Conservation (phyloP, 495 filamentous ascomycete species). For the Baudoinia panamericana region DNA sequence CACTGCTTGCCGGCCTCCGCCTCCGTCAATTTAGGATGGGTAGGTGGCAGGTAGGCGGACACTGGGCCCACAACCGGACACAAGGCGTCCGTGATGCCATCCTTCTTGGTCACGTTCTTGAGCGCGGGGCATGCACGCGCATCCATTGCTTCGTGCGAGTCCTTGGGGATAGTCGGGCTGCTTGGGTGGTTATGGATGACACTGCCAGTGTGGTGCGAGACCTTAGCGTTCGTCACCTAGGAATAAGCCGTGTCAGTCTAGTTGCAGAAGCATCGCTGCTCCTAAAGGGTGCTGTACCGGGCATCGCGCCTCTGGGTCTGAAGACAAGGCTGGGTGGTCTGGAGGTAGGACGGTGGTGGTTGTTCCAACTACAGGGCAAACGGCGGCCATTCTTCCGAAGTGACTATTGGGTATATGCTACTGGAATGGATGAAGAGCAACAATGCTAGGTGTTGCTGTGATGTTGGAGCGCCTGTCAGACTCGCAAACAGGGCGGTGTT, state of each 20-base stretch:
- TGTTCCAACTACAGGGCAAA: conserved; percentile 10
- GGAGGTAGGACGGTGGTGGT: conserved; percentile 16
- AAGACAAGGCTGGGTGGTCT: conserved; percentile 11
- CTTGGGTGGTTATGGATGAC: conserved; percentile 18
- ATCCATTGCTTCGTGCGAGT: conserved; percentile 4
- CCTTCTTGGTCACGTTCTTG: conserved; percentile 1
- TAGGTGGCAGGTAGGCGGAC: conserved; percentile 11
- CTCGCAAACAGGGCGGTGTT: too few relatives aligned
- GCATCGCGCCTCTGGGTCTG: conserved; percentile 18
- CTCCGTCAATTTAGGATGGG: conserved; percentile 13
- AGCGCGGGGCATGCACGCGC: conserved; percentile 10
- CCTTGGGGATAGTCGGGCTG: conserved; percentile 3
- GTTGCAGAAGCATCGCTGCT: too few relatives aligned
- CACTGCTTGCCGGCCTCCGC: conserved; percentile 12
- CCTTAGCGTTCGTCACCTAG: conserved; percentile 17
- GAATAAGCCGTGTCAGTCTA: too few relatives aligned
- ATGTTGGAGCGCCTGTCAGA: too few relatives aligned
- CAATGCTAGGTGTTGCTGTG: too few relatives aligned
- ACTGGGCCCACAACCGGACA: conserved; percentile 14
- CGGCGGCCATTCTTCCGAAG: too few relatives aligned
- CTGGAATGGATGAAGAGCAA: too few relatives aligned
- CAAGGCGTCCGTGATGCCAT: conserved; percentile 7
- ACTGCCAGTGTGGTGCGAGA: conserved; percentile 10
- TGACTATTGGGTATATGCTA: too few relatives aligned
- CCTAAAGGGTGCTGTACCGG: too few relatives aligned